Base-by-base conservation (phyloP, 2,329 filamentous ascomycete genomes). In the Cordyceps fumosorosea region DNA sequence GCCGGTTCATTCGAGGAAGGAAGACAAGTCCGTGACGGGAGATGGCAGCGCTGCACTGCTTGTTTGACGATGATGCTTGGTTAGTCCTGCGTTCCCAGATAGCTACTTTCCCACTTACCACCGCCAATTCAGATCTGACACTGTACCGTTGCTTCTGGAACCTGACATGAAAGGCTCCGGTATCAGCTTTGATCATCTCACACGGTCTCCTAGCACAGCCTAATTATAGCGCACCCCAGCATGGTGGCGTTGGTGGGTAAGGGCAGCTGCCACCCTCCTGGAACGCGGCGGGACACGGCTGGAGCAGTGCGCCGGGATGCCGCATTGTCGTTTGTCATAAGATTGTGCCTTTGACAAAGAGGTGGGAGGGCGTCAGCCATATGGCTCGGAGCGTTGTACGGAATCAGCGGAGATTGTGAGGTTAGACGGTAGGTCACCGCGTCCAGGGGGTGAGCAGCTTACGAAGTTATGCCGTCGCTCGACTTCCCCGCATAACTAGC, bases 241-340 rank as follows among this genome's bases (percentile, higher is more conserved):
- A 50, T 54, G 40, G 50, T 59, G 22, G 45, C 45, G 11, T 24
- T 34, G 32, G 45, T 52, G 57, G 57, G 48, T 60, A 54, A 53
- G 57, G 48, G 48, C 48, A 45, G 57, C 57, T 60, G 24, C 48
- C 37, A 53, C 57, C 44, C 50, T 22, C 16, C 16, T 54, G 57
- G 16, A 44, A 44, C 10, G 5, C 8, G 40, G 40, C 40, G 4
- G 57, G 34, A 47, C 37, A 45, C 32, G 50, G 50, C 37, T 52
- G 48, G 29, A 32, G 24, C n/a, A 47, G 26, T 24, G 57, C 26
- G 40, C 48, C 16, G 7, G 48, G 24, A 45, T 45, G n/a, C n/a
- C 50, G 50, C 57, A 47, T 60, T 60, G 37, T 24, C 14, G 57
- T 60, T 60, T 60, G 57, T 60, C 57, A 60, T 60, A 60, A 20